Base-by-base conservation (phyloP, 148 eudicot species). In the Diospyros lotus region DNA sequence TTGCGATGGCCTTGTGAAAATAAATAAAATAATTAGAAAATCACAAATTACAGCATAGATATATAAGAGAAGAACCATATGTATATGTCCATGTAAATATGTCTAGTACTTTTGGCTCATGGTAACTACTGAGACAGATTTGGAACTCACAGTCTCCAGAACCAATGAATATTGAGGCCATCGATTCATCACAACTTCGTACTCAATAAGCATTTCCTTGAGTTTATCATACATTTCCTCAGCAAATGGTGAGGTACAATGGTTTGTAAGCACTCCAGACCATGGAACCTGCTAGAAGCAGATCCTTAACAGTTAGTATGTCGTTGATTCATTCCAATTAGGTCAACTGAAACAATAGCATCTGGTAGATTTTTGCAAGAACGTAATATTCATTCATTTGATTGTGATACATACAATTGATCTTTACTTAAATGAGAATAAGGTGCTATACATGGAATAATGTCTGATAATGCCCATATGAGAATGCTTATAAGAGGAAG, bases 121-220 rank as follows among this genome's bases (percentile, higher is more conserved):
- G 59, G 58, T 43, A 13, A 69, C 58, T 12, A 2, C 5, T 38
- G 14, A 66, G 43, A 63, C 28, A 18, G 41, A 50, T 39, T 41
- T 28, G 39, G 52, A 75, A 78, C 95, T 93, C 74, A 93, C 97
- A 83, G 83, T 90, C 85, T 93, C 97, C 79, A 93, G 75, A 76
- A 86, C 72, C 77, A 90, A 76, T 0, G 95, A 86, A 81, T 93
- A 93, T 69, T 90, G 90, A 55, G 97, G 97, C 97, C 97, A 93
- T 73, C 93, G 73, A 69, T 83, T 90, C 83, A 93, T 93, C 69
- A 93, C 93, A 44, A 89, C 91, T 71, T 86, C 95, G 62, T 90
- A 93, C 76, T 85, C 88, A 68, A 67, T 69, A 48, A 93, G 86
- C 80, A 82, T 83, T 78, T 78, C 86, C 77, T 83, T 84, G 73